These are phyloP conservation scores for Verruconis gallopava DNA, from an alignment of 2,329 filamentous ascomycete species.

Conservation along the genomic window DNA sequence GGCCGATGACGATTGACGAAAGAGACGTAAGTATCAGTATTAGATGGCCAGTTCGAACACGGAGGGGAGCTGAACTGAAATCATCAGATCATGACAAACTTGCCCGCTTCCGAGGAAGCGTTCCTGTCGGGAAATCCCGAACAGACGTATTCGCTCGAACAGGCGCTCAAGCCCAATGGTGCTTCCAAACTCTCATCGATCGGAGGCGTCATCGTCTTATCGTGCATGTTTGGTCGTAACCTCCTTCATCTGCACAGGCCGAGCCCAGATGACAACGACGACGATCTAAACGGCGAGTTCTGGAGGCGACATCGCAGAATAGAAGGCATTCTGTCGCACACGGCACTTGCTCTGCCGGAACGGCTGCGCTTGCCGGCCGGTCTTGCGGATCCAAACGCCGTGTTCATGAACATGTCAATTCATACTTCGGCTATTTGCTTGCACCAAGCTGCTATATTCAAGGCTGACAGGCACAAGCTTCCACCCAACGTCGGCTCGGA, in stretches of 20 bases:
- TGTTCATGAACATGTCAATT: slow-evolving; percentile 94
- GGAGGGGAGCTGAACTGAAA: slow-evolving; percentile 2
- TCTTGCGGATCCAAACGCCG: slow-evolving; percentile 65
- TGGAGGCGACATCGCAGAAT: slow-evolving; percentile 87
- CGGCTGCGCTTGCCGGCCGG: slow-evolving; percentile 68
- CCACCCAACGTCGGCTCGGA: slow-evolving; percentile 67
- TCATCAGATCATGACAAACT: slow-evolving; percentile 64
- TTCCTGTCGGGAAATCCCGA: slow-evolving; percentile 70
- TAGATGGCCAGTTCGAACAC: too few relatives aligned
- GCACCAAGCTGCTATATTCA: slow-evolving; percentile 97
- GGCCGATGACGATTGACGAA: slow-evolving; percentile 92
- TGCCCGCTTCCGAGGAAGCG: slow-evolving; percentile 74
- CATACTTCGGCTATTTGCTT: slow-evolving; percentile 93
- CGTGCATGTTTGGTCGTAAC: slow-evolving; percentile 84
- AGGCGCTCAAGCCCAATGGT: slow-evolving; percentile 59
- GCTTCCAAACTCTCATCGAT: slow-evolving; percentile 52
- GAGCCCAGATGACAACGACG: slow-evolving; percentile 64
- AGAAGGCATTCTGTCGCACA: slow-evolving; percentile 84
- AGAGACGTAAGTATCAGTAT: slow-evolving; percentile 49
- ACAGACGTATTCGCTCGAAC: slow-evolving; percentile 54
- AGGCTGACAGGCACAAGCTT: slow-evolving; percentile 78
- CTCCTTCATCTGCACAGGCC: slow-evolving; percentile 83
- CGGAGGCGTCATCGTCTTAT: slow-evolving; percentile 66
- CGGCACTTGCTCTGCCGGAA: slow-evolving; percentile 67
- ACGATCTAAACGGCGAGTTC: slow-evolving; percentile 83